phyloP scores from a whole-genome alignment of 352 stramenopile species.

The Globisporangium sylvaticum region DNA sequence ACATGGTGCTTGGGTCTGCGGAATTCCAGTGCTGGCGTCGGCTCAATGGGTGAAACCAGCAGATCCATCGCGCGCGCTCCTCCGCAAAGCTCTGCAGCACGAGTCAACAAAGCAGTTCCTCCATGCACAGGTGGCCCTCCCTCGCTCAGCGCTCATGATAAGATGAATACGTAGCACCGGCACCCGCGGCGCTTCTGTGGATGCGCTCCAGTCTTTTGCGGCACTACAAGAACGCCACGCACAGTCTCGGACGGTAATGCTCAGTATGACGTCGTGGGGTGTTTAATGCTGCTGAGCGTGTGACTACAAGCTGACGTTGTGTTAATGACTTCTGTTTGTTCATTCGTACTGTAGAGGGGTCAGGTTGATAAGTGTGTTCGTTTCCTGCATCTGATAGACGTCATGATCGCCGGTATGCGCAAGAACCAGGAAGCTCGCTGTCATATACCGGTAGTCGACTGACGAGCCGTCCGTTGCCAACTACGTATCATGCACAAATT shows the following conservation, averaged over 20 bases:
- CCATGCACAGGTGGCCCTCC: not conserved
- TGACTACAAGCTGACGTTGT: too few species aligned
- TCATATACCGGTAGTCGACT: not conserved
- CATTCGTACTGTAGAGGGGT: too few species aligned
- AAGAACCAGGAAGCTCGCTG: not conserved
- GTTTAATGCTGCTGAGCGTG: too few species aligned
- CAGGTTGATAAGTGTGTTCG: too few species aligned
- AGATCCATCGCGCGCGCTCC: not conserved
- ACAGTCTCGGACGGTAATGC: too few species aligned
- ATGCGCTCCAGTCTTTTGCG: not conserved
- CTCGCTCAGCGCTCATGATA: not conserved
- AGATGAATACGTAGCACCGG: not conserved
- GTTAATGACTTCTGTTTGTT: too few species aligned
- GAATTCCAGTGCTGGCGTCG: not conserved
- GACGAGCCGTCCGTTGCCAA: not conserved
- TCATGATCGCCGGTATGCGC: not conserved
- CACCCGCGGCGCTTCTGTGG: not conserved
- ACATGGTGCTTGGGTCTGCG: slow-evolving; percentile 1
- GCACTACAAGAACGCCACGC: too few species aligned
- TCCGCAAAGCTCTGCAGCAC: not conserved
- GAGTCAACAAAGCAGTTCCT: not conserved
- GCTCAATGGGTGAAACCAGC: not conserved
- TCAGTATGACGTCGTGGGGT: too few species aligned
- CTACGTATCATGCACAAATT: not conserved
- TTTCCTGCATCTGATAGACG: too few species aligned